These are phyloP conservation scores for Brassica rapa DNA, from an alignment of 345 rosid genomes.

Conservation along the genomic window DNA sequence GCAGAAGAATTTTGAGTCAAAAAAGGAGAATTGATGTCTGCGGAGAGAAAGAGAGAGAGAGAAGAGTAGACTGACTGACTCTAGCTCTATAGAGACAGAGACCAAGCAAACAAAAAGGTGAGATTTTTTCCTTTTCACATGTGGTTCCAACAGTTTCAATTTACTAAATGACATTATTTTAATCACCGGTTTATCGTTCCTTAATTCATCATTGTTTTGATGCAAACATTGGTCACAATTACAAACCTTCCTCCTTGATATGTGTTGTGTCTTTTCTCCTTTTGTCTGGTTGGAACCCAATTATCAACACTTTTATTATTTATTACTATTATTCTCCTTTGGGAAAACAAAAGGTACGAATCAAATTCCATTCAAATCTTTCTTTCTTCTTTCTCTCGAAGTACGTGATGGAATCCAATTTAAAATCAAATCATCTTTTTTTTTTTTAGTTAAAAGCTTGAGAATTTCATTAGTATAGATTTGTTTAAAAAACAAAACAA, in stretches of 20 bases:
- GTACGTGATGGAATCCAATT: conserved; percentile 11
- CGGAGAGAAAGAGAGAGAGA: conserved; percentile 6
- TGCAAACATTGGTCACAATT: conserved; percentile 20
- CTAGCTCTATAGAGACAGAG: conserved; percentile 9
- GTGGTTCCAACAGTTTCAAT: conserved; percentile 24
- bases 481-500: neutral
- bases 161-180: conserved; percentile 12
- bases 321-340: neutral
- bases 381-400: conserved; percentile 14
- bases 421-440: neutral
- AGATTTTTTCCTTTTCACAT: conserved; percentile 28
- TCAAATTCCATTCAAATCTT: conserved; percentile 29
- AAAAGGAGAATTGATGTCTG: conserved; percentile 36
- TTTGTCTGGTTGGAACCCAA: conserved; percentile 35
- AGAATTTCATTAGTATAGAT: neutral
- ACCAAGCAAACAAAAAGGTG: conserved; percentile 4
- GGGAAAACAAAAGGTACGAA: conserved; percentile 35
- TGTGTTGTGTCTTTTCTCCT: conserved; percentile 32
- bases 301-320: conserved; percentile 1
- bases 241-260: conserved; percentile 27
- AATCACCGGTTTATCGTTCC: conserved; percentile 14
- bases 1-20: conserved; percentile 41
- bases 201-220: neutral
- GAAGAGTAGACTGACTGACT: conserved; percentile 6
- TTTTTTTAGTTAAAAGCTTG: neutral